Evolutionary conservation across 176 grass and related monocot genomes (phyloP).

Genomic region (Pontederia crassipes): DNA sequence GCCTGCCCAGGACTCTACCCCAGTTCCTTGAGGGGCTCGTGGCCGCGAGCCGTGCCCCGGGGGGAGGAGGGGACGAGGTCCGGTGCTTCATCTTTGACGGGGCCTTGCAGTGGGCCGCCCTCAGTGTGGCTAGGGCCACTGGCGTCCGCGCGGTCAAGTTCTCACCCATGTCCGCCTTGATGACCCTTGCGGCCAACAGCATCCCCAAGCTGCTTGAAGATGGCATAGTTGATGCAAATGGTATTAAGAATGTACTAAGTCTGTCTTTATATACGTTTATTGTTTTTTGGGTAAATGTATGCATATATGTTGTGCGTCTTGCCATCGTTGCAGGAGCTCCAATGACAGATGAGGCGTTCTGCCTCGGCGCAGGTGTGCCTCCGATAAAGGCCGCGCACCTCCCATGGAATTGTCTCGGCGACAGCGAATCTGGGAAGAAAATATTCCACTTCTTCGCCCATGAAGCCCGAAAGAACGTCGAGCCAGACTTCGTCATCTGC

Average conservation of each 20-base stretch:
- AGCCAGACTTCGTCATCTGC: constrained; percentile 32
- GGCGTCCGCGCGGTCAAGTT: constrained; percentile 34
- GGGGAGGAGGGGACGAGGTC: constrained; percentile 11
- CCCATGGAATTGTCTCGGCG: constrained; percentile 13
- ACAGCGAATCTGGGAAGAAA: not conserved
- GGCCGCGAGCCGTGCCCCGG: constrained; percentile 10
- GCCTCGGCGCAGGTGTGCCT: constrained; percentile 22
- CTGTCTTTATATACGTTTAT: not conserved
- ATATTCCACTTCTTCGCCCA: constrained; percentile 8
- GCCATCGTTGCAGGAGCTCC: constrained; percentile 14
- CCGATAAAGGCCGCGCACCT: constrained; percentile 12
- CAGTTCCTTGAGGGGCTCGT: constrained; percentile 21
- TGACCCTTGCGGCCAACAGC: constrained; percentile 31
- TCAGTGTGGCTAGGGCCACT: constrained; percentile 32
- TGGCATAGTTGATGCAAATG: constrained; percentile 42
- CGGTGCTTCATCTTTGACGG: constrained; percentile 45
- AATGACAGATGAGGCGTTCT: constrained; percentile 20
- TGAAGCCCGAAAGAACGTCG: not conserved
- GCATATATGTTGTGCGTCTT: too few relatives aligned
- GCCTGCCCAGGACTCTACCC: constrained; percentile 11
- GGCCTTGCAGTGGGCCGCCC: constrained; percentile 51
- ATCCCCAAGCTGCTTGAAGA: constrained; percentile 42
- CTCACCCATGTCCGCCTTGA: constrained; percentile 31
- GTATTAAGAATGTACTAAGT: constrained; percentile 3
- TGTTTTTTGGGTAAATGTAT: not conserved